These are phyloP conservation scores for Aeschynomene evenia DNA, from an alignment of 306 rosid genomes.

Conservation along the genomic window DNA sequence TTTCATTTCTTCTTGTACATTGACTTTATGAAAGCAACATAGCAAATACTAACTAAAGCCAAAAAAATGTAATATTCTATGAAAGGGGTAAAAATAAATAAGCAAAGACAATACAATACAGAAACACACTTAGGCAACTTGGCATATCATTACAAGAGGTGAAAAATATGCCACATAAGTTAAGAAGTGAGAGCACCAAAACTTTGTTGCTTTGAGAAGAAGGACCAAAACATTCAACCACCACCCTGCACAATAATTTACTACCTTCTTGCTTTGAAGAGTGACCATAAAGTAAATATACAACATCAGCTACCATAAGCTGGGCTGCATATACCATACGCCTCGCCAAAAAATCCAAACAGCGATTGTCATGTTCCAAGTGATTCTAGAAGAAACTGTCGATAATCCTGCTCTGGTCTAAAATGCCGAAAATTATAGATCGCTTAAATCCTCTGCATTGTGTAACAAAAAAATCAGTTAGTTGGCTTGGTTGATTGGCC, in stretches of 20 bases:
- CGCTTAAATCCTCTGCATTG: constrained; percentile 31
- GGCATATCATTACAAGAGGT: constrained; percentile 15
- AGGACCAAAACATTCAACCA: constrained; percentile 16
- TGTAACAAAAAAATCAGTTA: constrained; percentile 32
- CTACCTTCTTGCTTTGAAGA: constrained; percentile 35
- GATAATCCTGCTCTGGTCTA: constrained; percentile 27
- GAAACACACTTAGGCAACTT: too few relatives aligned
- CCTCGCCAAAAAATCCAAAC: constrained; percentile 25
- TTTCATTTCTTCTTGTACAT: constrained; percentile 17
- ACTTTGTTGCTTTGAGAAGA: background rate
- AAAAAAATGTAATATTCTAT: background rate
- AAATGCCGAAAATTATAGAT: constrained; percentile 15
- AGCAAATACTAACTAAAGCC: constrained; percentile 5
- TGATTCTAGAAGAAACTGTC: constrained; percentile 31
- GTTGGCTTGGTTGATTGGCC: constrained; percentile 7
- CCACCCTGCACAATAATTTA: constrained; percentile 35
- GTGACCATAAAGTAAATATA: constrained; percentile 31
- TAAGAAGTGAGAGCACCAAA: constrained; percentile 10
- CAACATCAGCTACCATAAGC: constrained; percentile 34
- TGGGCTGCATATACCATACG: background rate
- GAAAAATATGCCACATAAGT: constrained; percentile 13
- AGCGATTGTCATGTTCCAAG: constrained; percentile 15
- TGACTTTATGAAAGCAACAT: background rate
- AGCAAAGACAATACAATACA: background rate
- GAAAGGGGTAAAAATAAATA: background rate